Conservation (phyloP, 495 filamentous ascomycete genomes). For the Annulohypoxylon nitens region DNA sequence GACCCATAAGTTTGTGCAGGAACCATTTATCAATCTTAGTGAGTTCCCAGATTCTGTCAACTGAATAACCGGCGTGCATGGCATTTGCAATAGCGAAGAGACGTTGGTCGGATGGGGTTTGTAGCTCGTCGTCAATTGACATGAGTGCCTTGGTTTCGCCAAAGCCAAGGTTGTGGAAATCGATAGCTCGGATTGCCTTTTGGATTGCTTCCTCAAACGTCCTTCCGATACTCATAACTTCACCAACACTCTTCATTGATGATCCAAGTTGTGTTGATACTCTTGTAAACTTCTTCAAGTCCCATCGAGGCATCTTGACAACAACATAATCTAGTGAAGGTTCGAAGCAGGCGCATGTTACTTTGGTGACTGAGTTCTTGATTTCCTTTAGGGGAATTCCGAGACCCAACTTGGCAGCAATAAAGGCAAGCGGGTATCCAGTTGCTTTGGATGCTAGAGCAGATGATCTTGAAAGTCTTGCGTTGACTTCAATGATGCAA, state of each 20-base stretch:
- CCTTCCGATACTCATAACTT: conserved; percentile 97
- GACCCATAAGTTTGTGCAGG: conserved; percentile 85
- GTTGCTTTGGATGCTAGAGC: conserved; percentile 97
- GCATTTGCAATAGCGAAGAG: conserved; percentile 98
- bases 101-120: conserved; percentile 97
- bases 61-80: conserved; percentile 92
- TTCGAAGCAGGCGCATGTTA: conserved; percentile 97
- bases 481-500: conserved; percentile 99
- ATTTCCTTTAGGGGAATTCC: conserved; percentile 97
- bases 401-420: conserved; percentile 94
- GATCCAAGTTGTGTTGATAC: conserved; percentile 95
- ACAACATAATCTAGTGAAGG: conserved; percentile 99
- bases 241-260: conserved; percentile 99
- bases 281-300: conserved; percentile 97
- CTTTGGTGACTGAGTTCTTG: conserved; percentile 94
- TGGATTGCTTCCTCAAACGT: conserved; percentile 99
- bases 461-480: conserved; percentile 93
- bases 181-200: conserved; percentile 95
- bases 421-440: conserved; percentile 95
- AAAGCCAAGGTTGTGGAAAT: conserved; percentile 96
- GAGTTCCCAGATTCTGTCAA: conserved; percentile 97
- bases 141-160: conserved; percentile 91
- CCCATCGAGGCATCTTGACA: conserved; percentile 99
- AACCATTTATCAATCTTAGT: conserved; percentile 99
- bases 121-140: conserved; percentile 94